These are phyloP conservation scores for Kurtzmaniella fragi DNA, from an alignment of 805 yeast species.

Conservation along the genomic window DNA sequence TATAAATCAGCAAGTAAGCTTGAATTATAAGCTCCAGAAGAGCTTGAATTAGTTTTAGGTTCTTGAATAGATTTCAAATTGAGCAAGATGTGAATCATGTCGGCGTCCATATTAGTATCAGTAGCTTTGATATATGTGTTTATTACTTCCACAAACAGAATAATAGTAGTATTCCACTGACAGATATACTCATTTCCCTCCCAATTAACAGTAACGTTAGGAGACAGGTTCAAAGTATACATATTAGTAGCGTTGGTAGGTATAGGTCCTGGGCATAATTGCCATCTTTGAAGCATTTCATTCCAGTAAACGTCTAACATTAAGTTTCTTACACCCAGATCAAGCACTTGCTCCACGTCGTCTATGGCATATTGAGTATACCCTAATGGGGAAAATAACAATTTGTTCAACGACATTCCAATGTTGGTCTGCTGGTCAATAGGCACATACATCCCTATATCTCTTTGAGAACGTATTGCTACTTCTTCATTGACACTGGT, in stretches of 20 bases:
- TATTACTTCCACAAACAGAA: constrained; percentile 16
- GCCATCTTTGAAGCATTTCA: constrained; percentile 42
- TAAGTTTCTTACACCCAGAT: constrained; percentile 43
- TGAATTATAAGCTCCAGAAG: constrained; percentile 4
- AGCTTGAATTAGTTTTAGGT: background rate
- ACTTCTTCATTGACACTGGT: constrained; percentile 3
- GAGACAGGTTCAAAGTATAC: constrained; percentile 8
- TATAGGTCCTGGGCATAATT: constrained; percentile 48
- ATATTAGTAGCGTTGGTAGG: constrained; percentile 17
- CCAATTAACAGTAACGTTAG: constrained; percentile 19
- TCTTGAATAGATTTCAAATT: constrained; percentile 16
- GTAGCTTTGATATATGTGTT: constrained; percentile 15
- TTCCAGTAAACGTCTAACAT: constrained; percentile 55
- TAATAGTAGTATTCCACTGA: constrained; percentile 21
- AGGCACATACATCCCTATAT: constrained; percentile 23
- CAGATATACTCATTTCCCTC: constrained; percentile 20
- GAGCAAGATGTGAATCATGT: constrained; percentile 25
- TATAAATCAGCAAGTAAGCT: constrained; percentile 1
- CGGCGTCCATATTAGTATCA: constrained; percentile 30
- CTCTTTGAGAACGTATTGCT: constrained; percentile 31
- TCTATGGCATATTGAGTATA: constrained; percentile 16
- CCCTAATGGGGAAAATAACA: constrained; percentile 26
- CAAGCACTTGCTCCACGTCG: constrained; percentile 23
- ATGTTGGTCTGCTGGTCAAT: constrained; percentile 26
- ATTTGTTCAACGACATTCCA: constrained; percentile 27